phyloP scores from a whole-genome alignment of 2,329 filamentous ascomycete species.

The Xenosphaeropsis pyriputrescens region DNA sequence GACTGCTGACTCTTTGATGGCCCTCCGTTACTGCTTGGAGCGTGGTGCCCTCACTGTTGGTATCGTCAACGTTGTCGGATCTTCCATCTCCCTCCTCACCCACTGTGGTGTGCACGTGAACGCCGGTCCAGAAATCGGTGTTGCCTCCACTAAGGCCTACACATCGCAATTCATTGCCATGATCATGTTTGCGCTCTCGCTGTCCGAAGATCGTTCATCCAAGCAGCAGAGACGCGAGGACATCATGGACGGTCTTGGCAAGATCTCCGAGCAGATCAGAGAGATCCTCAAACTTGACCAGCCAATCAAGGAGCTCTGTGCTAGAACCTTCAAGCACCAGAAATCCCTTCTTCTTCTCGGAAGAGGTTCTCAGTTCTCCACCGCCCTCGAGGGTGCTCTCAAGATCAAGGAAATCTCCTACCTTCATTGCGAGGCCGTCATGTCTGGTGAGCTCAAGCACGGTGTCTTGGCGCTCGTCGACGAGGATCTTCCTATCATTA shows the following conservation, averaged over 20 bases:
- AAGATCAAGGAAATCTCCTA: slow-evolving; percentile 99
- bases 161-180: slow-evolving; percentile 99
- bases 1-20: slow-evolving; percentile 95
- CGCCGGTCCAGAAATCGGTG: slow-evolving; percentile 95
- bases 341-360: slow-evolving; percentile 90
- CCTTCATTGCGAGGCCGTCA: slow-evolving; percentile 98
- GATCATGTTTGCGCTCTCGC: slow-evolving; percentile 97
- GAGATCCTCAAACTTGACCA: slow-evolving; percentile 83
- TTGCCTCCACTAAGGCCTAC: slow-evolving; percentile 98
- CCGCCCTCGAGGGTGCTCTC: slow-evolving; percentile 88
- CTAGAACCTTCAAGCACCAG: slow-evolving; percentile 89
- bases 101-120: slow-evolving; percentile 99
- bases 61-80: slow-evolving; percentile 97
- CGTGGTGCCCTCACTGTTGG: slow-evolving; percentile 93
- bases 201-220: slow-evolving; percentile 91
- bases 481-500: slow-evolving; percentile 97
- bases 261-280: slow-evolving; percentile 84
- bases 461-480: slow-evolving; percentile 94
- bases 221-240: slow-evolving; percentile 86
- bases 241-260: slow-evolving; percentile 85
- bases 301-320: slow-evolving; percentile 86
- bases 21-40: slow-evolving; percentile 94
- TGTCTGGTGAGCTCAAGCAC: slow-evolving; percentile 99
- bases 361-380: slow-evolving; percentile 92
- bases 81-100: slow-evolving; percentile 94